Percentiles rank a stretch among this genome's conserved stretches.
These are phyloP conservation scores for Crucihimalaya himalaica DNA, from an alignment of 345 rosid genomes.

Conservation along the genomic window DNA sequence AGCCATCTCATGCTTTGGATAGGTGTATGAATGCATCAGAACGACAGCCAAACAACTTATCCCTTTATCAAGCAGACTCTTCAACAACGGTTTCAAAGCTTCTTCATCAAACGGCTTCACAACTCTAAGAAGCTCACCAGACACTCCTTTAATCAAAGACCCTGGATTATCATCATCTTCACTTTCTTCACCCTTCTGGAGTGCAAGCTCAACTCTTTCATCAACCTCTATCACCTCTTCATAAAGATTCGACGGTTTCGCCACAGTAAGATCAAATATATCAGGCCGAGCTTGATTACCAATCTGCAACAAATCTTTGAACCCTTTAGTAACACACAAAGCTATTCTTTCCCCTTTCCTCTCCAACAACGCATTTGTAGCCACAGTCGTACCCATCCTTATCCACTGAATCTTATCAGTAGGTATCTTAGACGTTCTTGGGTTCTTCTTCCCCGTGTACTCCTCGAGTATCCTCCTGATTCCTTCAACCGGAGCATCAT, in stretches of 20 bases:
- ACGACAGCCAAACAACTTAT: conserved; percentile 91
- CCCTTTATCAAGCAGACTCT: conserved; percentile 69
- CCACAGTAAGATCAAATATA: conserved; percentile 82
- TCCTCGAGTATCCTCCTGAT: conserved; percentile 88
- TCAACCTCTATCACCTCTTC: conserved; percentile 88
- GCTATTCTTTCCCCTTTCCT: conserved; percentile 95
- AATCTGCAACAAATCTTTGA: conserved; percentile 87
- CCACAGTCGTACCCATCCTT: conserved; percentile 97
- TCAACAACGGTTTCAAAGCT: conserved; percentile 58
- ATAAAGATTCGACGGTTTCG: conserved; percentile 79
- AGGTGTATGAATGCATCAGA: conserved; percentile 91
- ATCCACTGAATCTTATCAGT: conserved; percentile 94
- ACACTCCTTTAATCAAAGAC: conserved; percentile 61
- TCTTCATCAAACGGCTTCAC: conserved; percentile 67
- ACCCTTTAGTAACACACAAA: conserved; percentile 82
- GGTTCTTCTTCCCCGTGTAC: conserved; percentile 65
- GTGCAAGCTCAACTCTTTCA: conserved; percentile 85
- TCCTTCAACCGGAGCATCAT: conserved; percentile 97
- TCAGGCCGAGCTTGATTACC: conserved; percentile 95
- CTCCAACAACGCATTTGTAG: conserved; percentile 93
- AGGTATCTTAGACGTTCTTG: conserved; percentile 72
- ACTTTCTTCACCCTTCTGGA: too few relatives aligned
- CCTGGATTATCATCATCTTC: conserved; percentile 31
- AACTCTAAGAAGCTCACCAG: conserved; percentile 86
- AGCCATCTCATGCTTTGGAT: conserved; percentile 77